Base-by-base conservation (phyloP, 2,329 filamentous ascomycete genomes). In the Scedosporium apiospermum region DNA sequence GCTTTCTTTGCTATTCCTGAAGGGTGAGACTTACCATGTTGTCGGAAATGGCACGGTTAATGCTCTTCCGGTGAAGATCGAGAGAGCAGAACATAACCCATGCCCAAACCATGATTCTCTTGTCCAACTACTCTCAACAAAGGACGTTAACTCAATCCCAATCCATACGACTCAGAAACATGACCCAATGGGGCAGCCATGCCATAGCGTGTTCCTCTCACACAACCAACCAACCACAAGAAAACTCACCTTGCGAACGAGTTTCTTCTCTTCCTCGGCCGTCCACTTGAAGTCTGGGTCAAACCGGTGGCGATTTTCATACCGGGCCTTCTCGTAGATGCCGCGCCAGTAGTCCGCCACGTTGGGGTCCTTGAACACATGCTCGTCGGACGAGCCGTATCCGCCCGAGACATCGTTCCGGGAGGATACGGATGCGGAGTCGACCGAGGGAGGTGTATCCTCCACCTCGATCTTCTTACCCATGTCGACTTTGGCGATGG, bases 261-360 rank as follows among this genome's bases (percentile, higher is more conserved):
- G 68, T 61, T 70, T 75, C 65, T 73, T 75, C 69, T 82, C 80
- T 61, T 82, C 80, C 14, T 78, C 75, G 3, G 75, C 72, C 0
- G 76, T 76, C 80, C 80, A 82, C 16, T 73, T 73, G 42, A 63
- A 66, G 2, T 12, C 14, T 1, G 65, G 65, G 65, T 88, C 84
- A 68, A 83, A 88, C 12, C 84, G 78, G 68, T 88, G 84, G 0
- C 78, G 73, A 18, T 85, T 85, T 71, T 88, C 85, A 66, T 87
- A 88, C 0, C 71, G 65, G 1, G 82, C 80, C 6, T 79, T 78
- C 65, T 85, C 81, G 64, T 85, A 86, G 4, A 84, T 69, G 4
- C 72, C 72, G 2, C 75, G 73, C 78, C 82, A 86, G 66, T 82
- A 77, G n/a, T 80, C 77, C 1, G 82, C 81, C 2, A 81, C 73